Percentiles rank a stretch among this genome's conserved stretches.
These are phyloP conservation scores for Calonectria hawksworthii DNA, from an alignment of 2,329 filamentous ascomycete genomes.

Conservation along the genomic window DNA sequence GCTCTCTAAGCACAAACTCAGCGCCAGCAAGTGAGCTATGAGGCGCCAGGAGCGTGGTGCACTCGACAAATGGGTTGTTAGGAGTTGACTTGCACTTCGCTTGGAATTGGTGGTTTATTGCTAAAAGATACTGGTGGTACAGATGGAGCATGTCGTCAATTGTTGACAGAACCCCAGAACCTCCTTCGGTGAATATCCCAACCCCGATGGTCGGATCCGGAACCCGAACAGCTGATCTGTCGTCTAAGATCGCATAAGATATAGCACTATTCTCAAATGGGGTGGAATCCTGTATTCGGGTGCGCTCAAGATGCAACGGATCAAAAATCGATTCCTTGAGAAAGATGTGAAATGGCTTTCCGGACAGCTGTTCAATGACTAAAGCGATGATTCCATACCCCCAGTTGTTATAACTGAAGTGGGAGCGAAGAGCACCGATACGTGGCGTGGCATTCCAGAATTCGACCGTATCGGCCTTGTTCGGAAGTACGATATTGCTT, in stretches of 20 bases:
- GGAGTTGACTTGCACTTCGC: background rate
- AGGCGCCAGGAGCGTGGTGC: background rate
- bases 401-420: slow-evolving; percentile 5
- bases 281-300: background rate
- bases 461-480: background rate
- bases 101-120: background rate
- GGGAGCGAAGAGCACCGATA: background rate
- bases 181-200: background rate
- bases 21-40: background rate
- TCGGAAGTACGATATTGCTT: background rate
- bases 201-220: background rate
- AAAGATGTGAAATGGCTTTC: background rate
- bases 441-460: slow-evolving; percentile 1
- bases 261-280: background rate
- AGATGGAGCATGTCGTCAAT: slow-evolving; percentile 6
- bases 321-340: background rate
- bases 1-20: background rate
- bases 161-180: background rate
- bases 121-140: background rate
- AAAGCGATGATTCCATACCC: background rate
- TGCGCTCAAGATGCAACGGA: background rate
- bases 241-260: background rate
- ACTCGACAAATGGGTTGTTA: background rate
- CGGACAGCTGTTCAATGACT: background rate
- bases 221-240: background rate